Evolutionary conservation across 2,329 filamentous ascomycete species (phyloP).

Genomic region (Cordyceps cateniannulata): DNA sequence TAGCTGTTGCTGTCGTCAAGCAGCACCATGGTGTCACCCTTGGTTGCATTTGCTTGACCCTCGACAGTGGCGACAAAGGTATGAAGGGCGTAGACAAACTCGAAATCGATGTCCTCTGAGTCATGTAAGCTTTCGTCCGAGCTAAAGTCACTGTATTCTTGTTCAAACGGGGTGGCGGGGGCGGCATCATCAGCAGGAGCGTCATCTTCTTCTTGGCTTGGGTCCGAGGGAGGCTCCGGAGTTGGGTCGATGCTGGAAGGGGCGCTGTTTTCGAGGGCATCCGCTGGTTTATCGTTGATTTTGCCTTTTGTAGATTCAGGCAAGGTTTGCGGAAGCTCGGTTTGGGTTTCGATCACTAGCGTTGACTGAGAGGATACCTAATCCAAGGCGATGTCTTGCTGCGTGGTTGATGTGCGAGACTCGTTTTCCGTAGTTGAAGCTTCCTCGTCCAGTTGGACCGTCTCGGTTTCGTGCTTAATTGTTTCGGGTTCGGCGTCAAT

Average conservation of each 20-base stretch:
- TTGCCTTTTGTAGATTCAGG: neutral
- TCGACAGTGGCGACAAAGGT: constrained; percentile 98
- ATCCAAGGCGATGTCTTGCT: neutral
- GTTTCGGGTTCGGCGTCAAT: neutral
- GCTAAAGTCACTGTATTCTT: constrained; percentile 61
- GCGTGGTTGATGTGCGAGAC: neutral
- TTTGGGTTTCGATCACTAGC: neutral
- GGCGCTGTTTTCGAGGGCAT: neutral
- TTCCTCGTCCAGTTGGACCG: neutral
- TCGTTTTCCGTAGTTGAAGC: neutral
- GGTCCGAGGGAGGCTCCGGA: neutral
- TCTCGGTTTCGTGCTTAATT: neutral
- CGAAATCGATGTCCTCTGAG: constrained; percentile 98
- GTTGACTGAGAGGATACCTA: constrained; percentile 1
- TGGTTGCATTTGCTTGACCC: constrained; percentile 95
- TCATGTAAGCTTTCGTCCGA: constrained; percentile 82
- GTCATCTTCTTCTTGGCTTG: constrained; percentile 32
- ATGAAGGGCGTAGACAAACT: constrained; percentile 96
- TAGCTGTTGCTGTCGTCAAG: constrained; percentile 99
- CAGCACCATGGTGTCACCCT: constrained; percentile 97
- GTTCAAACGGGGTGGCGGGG: constrained; percentile 48
- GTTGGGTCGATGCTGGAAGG: neutral
- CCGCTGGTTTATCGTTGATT: neutral
- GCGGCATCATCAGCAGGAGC: constrained; percentile 49
- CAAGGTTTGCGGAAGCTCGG: neutral